A percentile compares a stretch with the other conserved stretches of the same genome.
These are phyloP conservation scores for Penicillium desertorum DNA, from an alignment of 495 filamentous ascomycete species.

Conservation along the genomic window DNA sequence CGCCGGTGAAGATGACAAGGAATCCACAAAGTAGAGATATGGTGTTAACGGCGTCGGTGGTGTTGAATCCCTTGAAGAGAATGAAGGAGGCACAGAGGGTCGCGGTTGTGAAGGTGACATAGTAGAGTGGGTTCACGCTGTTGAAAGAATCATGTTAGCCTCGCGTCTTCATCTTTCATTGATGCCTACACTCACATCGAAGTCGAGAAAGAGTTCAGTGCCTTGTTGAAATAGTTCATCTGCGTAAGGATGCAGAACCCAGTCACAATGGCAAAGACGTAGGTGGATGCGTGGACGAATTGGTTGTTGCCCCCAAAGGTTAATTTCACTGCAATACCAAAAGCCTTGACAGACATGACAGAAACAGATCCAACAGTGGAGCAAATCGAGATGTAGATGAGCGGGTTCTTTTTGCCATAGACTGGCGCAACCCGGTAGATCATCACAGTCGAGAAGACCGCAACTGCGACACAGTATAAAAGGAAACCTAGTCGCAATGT, in stretches of 20 bases:
- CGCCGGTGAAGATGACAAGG: slow-evolving; percentile 93
- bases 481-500: slow-evolving; percentile 66
- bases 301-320: slow-evolving; percentile 91
- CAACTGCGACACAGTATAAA: slow-evolving; percentile 73
- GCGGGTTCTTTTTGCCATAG: slow-evolving; percentile 90
- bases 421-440: slow-evolving; percentile 89
- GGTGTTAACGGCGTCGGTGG: slow-evolving; percentile 87
- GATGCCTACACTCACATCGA: slow-evolving; percentile 68
- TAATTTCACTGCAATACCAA: slow-evolving; percentile 93
- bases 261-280: slow-evolving; percentile 93
- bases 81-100: slow-evolving; percentile 96
- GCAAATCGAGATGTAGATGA: slow-evolving; percentile 96
- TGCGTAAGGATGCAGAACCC: slow-evolving; percentile 92
- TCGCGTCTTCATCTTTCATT: not conserved
- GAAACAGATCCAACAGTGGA: slow-evolving; percentile 94
- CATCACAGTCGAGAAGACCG: slow-evolving; percentile 84
- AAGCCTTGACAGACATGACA: slow-evolving; percentile 98
- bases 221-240: slow-evolving; percentile 99
- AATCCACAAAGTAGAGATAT: slow-evolving; percentile 92
- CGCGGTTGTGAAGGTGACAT: slow-evolving; percentile 98
- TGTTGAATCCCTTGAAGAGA: slow-evolving; percentile 97
- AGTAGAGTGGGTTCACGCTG: slow-evolving; percentile 97
- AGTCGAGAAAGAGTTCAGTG: slow-evolving; percentile 92
- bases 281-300: slow-evolving; percentile 88
- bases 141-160: slow-evolving; percentile 29